Evolutionary conservation across 192 early-diverging fungal genomes (phyloP), one percentile per base, ranked within the genome.

Genomic region (Mycoemilia scoparia): DNA sequence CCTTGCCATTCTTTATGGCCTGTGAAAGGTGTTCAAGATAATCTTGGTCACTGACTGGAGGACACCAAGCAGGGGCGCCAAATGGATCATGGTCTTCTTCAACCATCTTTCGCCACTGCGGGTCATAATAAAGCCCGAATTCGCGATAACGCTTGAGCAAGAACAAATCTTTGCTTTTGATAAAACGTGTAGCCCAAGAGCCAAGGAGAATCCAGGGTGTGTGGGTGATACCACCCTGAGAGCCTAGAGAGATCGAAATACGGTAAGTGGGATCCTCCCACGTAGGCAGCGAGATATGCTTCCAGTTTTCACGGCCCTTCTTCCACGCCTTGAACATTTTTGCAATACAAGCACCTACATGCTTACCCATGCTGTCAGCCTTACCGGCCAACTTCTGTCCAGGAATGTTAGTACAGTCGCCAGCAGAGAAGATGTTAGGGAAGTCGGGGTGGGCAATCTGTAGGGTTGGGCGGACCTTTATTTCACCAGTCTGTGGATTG

Each of bases 381-480:
- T 49, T 50, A 24, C 55, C 57, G 12, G 61, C 61, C 44, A 57
- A 52, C 51, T 64, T 64, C 22, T 57, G 51, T 30, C 61, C 61
- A 0, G 43, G 20, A 0, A 49, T 58, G 36, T 64, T 54, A 52
- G 51, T 57, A 35, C 57, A 54, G 18, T 87, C 84, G 16, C 84
- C 84, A 2, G 70, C 55, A 7, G 80, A 60, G 39, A 77, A 87
- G 24, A 87, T 72, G 54, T 83, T 65, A 5, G 73, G 71, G 41
- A 71, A 65, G 15, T 53, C 41, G 1, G 64, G 60, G 25, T 81
- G 71, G 21, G 51, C 46, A 17, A 87, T 55, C 57, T 90, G 86
- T 32, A 84, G 64, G 2, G 81, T 82, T 13, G 71, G 69, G 24
- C 62, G 66, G 32, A 76, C 74, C 3, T 61, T 58, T 43, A 90